These are phyloP conservation scores for Apostasia ramifera DNA, from an alignment of 106 monocot genomes.

Conservation along the genomic window DNA sequence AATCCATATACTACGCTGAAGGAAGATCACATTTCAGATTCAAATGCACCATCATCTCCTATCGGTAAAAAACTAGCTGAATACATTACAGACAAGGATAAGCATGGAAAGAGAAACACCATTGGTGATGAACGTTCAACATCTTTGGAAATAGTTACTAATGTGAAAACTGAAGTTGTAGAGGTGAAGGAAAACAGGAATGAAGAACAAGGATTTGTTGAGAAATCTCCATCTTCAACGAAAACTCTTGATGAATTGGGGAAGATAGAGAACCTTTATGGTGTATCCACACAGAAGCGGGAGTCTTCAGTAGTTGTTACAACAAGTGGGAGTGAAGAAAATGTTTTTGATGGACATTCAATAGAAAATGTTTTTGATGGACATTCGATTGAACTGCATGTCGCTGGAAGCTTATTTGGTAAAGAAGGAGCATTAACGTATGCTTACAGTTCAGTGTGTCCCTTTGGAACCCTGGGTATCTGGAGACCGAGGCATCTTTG, in stretches of 20 bases:
- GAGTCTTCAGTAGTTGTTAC: neutral
- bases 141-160: neutral
- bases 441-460: slow-evolving; percentile 13
- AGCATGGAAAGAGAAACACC: neutral
- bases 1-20: neutral
- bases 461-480: slow-evolving; percentile 16
- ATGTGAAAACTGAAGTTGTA: neutral
- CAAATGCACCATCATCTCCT: neutral
- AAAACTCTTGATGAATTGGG: neutral
- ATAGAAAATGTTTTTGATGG: neutral
- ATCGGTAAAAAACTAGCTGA: neutral
- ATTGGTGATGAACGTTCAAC: neutral
- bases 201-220: neutral
- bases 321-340: neutral
- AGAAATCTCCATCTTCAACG: too few relatives aligned
- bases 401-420: slow-evolving; percentile 3
- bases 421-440: slow-evolving; percentile 5
- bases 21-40: slow-evolving; percentile 1
- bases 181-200: neutral
- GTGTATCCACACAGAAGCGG: neutral
- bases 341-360: neutral
- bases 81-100: neutral
- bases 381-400: slow-evolving; percentile 2
- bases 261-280: slow-evolving; percentile 5
- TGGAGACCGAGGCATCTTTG: slow-evolving; percentile 36